Base-by-base conservation (phyloP, 768 basidiomycete genomes). In the Chalciporus chontae region DNA sequence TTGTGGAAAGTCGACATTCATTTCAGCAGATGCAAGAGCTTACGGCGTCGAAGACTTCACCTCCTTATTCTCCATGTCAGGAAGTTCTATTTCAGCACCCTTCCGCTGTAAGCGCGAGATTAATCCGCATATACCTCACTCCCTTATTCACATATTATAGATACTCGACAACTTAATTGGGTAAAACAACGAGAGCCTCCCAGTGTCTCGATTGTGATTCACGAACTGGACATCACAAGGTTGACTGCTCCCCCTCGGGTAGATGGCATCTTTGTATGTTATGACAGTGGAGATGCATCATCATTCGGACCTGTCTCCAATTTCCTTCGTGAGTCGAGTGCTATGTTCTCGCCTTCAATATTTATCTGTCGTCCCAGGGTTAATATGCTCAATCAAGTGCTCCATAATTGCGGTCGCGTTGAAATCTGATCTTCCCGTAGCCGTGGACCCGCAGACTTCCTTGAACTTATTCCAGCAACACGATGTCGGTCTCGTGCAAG, bases 1-100 rank as follows among this genome's bases (percentile, higher is more conserved):
- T 29, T 92, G 88, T 52, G 95, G 94, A 52, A 97, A 97, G 70
- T 85, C 90, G 2, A 80, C 83, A 3, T 77, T 91, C 43, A 88
- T 96, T 54, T 73, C 75, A 31, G 85, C 84, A 63, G 93, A 91
- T 10, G 73, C 93, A 48, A 83, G 80, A 54, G 73, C 76, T 3
- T 84, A 81, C 57, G 72, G 74, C 14, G 71, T 88, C 14, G 69
- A 72, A 29, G 76, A 78, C 46, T 65, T 77, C 27, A 62, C 53
- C 38, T 44, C 62, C 17, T 64, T 66, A 37, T 70, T 70, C 26
- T 54, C 61, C 9, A 59, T 57, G 55, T 57, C 65, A n/a, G 60
- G 70, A 60, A 62, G 68, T 57, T 58, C 71, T 32, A 52, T 61
- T 29, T 57, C 67, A 37, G 55, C 69, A 34, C 72, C 75, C n/a